A percentile compares a stretch with the other conserved stretches of the same genome.
Conservation (phyloP, 2,329 filamentous ascomycete genomes). For the Colletotrichum horii region DNA sequence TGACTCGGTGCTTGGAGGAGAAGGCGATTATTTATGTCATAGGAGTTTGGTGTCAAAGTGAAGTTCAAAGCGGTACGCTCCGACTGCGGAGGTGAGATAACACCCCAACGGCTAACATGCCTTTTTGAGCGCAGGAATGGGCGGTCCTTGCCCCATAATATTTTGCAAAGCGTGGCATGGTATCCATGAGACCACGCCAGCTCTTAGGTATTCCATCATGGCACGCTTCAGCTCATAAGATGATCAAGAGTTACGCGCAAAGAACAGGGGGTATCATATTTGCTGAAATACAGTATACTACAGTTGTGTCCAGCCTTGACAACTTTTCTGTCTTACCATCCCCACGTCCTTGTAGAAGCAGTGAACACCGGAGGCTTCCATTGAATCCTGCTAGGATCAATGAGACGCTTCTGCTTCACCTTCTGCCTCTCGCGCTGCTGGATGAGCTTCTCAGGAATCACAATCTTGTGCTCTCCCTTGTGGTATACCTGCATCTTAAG, state of each 20-base stretch:
- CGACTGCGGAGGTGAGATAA: slow-evolving; percentile 10
- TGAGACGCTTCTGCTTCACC: slow-evolving; percentile 75
- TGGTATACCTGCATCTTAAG: slow-evolving; percentile 95
- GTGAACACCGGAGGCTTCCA: slow-evolving; percentile 98
- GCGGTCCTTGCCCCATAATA: neutral
- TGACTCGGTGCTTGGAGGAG: neutral
- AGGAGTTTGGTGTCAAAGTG: neutral
- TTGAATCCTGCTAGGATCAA: slow-evolving; percentile 80
- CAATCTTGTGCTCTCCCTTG: slow-evolving; percentile 95
- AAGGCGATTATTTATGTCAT: neutral
- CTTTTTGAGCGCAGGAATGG: neutral
- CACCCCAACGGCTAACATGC: neutral
- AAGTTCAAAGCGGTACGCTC: slow-evolving; percentile 1
- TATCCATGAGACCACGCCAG: neutral
- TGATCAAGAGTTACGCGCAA: neutral
- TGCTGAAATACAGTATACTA: slow-evolving; percentile 2
- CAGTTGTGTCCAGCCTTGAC: neutral
- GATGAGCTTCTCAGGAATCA: slow-evolving; percentile 84
- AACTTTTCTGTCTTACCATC: slow-evolving; percentile 66
- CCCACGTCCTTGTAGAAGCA: slow-evolving; percentile 90
- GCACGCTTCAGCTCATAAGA: neutral
- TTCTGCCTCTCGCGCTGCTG: slow-evolving; percentile 81
- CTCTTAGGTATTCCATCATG: neutral
- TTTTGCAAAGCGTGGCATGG: neutral
- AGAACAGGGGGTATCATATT: slow-evolving; percentile 11